phyloP scores from a whole-genome alignment of 305 asterid species.

The Rubia peregrina region DNA sequence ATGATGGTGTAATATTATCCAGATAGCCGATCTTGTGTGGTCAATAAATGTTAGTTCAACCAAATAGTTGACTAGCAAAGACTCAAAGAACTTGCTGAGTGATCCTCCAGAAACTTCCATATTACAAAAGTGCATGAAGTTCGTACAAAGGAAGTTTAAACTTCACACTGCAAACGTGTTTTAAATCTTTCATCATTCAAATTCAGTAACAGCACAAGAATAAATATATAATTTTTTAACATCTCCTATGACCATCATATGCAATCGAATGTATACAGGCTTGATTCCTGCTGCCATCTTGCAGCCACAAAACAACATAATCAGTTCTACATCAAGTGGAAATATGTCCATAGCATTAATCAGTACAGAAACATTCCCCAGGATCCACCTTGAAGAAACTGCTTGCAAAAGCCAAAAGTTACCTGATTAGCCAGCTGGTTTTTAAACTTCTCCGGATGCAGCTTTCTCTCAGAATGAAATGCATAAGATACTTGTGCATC shows the following conservation, averaged over 20 bases:
- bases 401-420: neutral
- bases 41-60: neutral
- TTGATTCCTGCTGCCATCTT: neutral
- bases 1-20: neutral
- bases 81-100: neutral
- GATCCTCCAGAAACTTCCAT: neutral
- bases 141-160: neutral
- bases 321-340: neutral
- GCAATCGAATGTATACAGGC: neutral
- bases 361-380: neutral
- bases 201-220: neutral
- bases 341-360: neutral
- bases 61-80: neutral
- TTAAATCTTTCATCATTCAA: neutral
- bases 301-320: neutral
- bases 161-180: neutral
- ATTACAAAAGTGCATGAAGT: neutral
- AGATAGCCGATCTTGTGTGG: neutral
- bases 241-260: neutral
- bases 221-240: neutral
- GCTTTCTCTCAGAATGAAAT: constrained; percentile 83
- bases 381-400: constrained; percentile 3
- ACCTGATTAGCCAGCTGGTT: constrained; percentile 94
- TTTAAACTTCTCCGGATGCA: constrained; percentile 86
- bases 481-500: constrained; percentile 97